phyloP scores from a whole-genome alignment of 2,329 filamentous ascomycete species.

The Epichloe typhina region DNA sequence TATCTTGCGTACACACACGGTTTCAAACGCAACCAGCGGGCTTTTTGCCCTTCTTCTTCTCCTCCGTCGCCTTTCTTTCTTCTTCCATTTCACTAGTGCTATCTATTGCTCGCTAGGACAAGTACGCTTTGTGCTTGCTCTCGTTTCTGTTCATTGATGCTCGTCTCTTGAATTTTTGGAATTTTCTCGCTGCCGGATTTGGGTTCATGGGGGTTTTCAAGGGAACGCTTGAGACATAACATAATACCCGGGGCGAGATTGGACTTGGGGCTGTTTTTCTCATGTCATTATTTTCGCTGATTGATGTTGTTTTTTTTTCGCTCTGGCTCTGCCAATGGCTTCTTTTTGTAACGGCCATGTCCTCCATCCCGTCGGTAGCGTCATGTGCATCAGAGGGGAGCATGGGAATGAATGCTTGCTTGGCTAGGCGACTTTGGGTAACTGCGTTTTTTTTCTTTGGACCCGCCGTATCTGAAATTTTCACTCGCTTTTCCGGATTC shows the following conservation, averaged over 20 bases:
- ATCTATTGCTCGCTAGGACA: too few relatives aligned
- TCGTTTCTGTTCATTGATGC: not conserved
- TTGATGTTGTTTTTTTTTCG: not conserved
- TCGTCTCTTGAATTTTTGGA: not conserved
- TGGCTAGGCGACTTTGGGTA: conserved; percentile 3
- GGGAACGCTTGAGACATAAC: not conserved
- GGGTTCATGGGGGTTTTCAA: not conserved
- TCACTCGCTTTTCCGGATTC: not conserved
- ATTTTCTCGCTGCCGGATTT: not conserved
- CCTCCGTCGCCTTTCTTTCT: not conserved
- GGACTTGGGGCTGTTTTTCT: conserved; percentile 7
- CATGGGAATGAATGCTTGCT: conserved; percentile 1
- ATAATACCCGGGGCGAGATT: conserved; percentile 7
- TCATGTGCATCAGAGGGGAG: conserved; percentile 7
- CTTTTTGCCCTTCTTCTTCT: not conserved
- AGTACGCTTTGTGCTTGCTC: too few relatives aligned
- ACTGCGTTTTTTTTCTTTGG: not conserved
- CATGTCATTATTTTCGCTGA: not conserved
- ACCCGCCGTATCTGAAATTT: too few relatives aligned
- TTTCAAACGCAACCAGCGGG: not conserved
- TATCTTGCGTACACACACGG: not conserved
- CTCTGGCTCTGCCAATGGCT: not conserved
- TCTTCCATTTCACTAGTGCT: not conserved
- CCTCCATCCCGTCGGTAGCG: conserved; percentile 4
- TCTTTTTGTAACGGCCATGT: conserved; percentile 1